Evolutionary conservation across 192 early-diverging fungal genomes (phyloP), one percentile per base, ranked within the genome.

Genomic region (Cladochytrium replicatum): DNA sequence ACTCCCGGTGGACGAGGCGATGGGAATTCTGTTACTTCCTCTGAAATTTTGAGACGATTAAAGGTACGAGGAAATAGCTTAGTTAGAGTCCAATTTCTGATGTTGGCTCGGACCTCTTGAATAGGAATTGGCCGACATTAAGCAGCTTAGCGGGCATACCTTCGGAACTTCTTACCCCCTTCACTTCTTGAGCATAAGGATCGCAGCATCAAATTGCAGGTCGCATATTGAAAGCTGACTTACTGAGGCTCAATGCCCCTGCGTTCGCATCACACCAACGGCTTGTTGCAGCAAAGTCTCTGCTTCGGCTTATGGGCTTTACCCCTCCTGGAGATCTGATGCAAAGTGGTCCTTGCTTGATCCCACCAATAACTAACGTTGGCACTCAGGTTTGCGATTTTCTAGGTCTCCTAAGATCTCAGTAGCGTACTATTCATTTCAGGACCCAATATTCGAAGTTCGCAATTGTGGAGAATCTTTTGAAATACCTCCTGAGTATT

Each of bases 151-250:
- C 60, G n/a, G 42, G 58, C 0, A 75, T 87, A 1, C 69, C 79
- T 2, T 71, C 72, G 54, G 77, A 87, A 27, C 75, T 96, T 2
- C 49, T 86, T 4, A 67, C 75, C 4, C 53, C n/a, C 72, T 11
- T 61, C 79, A 13, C 62, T 98, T 30, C 43, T 86, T 7, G 50
- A 60, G 27, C 86, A 95, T 66, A 87, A 82, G 41, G 89, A 95
- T n/a, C n/a, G n/a, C n/a, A n/a, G n/a, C n/a, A n/a, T n/a, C n/a
- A n/a, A 48, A 44, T 27, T 27, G 11, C 31, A 81, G 19, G 70
- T 75, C 0, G 79, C 89, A 2, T 91, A 87, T 61, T 96, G 91
- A 60, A 93, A 29, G 87, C 91, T 0, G 95, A 99, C 52, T 67
- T 96, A 0, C 74, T 99, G 31, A 74, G 91, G 19, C 67, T 99